Base-by-base conservation (phyloP, 371 early-diverging fungal genomes). In the Rhizomucor pusillus region DNA sequence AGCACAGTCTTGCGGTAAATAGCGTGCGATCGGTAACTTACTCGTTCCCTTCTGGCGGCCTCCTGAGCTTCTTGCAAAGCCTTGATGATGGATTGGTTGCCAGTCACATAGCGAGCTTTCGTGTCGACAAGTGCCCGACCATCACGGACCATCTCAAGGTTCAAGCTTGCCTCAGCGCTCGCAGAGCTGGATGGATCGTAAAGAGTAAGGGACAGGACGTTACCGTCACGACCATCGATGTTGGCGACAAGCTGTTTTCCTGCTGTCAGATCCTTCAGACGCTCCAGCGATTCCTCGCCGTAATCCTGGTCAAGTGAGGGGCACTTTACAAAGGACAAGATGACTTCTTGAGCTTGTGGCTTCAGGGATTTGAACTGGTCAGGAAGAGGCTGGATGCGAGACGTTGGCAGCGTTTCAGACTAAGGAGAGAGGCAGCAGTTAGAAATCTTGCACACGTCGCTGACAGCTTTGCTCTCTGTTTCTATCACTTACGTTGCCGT, bases 301-400 rank as follows among this genome's bases (percentile, higher is more conserved):
- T 89, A 95, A 44, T 95, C 95, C 3, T 69, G 76, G 25, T 85
- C 77, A 46, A 62, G 48, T 16, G 37, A 57, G 7, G 93, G 93
- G 3, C 88, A 79, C 46, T 82, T 75, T 25, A 95, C 59, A 66
- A 88, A 93, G 0, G 98, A 91, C 20, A 97, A 73, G 2, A 78
- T 73, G 6, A 94, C 93, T 64, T 93, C 93, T 23, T 81, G 74
- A 20, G 96, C 92, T 59, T 92, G 92, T 14, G 92, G 74, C 20
- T 88, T 85, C 41, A 90, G 67, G 22, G 75, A 63, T 40, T 77
- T 73, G 67, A 88, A 88, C 50, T 80, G 76, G 34, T 77, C 61
- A 13, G 90, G 81, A 22, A 92, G 59, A 11, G 88, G 71, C 12
- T 85, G 81, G n/a, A 89, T 59, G 13, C 85, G 83, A 39, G 76